These are phyloP conservation scores for Picea sitchensis DNA, from an alignment of 75 land plant species.

Conservation along the genomic window DNA sequence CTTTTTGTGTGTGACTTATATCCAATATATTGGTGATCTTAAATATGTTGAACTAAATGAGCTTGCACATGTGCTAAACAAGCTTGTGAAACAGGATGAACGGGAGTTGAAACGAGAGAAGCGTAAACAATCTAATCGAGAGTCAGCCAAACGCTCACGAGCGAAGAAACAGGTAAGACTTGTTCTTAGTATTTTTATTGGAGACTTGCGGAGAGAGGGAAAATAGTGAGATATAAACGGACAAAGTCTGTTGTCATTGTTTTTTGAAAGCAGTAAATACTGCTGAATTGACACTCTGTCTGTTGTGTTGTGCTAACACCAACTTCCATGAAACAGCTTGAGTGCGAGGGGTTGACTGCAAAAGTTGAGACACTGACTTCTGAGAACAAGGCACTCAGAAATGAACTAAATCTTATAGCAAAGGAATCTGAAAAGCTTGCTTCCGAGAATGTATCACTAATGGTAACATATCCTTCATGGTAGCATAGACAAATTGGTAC, in stretches of 20 bases:
- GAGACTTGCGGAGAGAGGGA: background rate
- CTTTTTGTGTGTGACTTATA: no score
- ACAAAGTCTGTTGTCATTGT: background rate
- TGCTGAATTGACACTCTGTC: background rate
- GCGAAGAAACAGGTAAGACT: conserved; percentile 50
- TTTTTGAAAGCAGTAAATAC: background rate
- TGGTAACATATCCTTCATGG: conserved; percentile 11
- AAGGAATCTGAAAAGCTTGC: conserved; percentile 17
- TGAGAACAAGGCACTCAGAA: conserved; percentile 18
- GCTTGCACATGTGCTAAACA: background rate
- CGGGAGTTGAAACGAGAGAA: conserved; percentile 62
- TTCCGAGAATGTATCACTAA: conserved; percentile 15
- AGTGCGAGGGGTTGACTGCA: conserved; percentile 22
- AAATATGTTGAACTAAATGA: no score
- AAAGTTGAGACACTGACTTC: conserved; percentile 21
- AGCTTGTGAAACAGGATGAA: conserved; percentile 37
- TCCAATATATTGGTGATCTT: no score
- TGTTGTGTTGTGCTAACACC: background rate
- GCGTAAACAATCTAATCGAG: conserved; percentile 82
- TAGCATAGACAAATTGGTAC: background rate
- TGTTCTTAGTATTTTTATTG: background rate
- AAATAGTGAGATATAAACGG: background rate
- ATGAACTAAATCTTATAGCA: conserved; percentile 9
- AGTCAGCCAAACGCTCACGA: conserved; percentile 84
- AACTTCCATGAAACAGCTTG: conserved; percentile 19